Evolutionary conservation across 345 rosid genomes (phyloP), one percentile per base, ranked within the genome.

Genomic region (Brassica carinata): DNA sequence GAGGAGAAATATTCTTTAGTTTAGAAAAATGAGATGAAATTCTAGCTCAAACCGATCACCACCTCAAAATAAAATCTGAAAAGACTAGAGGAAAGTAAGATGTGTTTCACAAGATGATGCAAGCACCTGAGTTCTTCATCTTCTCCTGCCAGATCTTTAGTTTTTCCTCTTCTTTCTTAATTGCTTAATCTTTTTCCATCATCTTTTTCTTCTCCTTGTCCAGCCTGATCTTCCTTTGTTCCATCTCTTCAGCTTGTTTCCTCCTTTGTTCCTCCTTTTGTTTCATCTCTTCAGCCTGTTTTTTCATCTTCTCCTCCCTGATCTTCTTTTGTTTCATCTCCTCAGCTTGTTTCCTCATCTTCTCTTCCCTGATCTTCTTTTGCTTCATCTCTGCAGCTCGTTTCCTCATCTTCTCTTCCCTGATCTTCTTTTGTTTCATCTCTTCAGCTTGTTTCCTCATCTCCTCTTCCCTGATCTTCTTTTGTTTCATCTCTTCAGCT

Each of bases 61-160:
- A 67, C 71, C 29, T 67, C 51, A 9, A 67, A 63, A 29, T 10
- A 13, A 62, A 29, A 63, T 13, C 5, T 2, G 5, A 64, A 4
- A 62, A 13, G 7, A 40, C 48, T 40, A 40, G 48, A 51, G 58
- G 55, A 48, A 48, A 48, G 55, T 61, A 61, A 26, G 34, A 62
- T 62, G 30, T 64, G 8, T 19, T 43, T 68, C 72, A 67, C 8
- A 67, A 65, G 45, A 65, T 65, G 45, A 64, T 65, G 38, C 45
- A 34, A 38, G 15, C 30, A 67, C 57, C 33, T 67, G 57, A 19
- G 5, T 19, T 67, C 1, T 67, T 59, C 64, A 19, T 23, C 18
- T 13, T 64, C 17, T 64, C 40, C 19, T 14, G 2, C 40, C 57
- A 48, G 7, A 14, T 14, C 63, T 57, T 57, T 55, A 6, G 62